A percentile compares a stretch with the other conserved stretches of the same genome.
Evolutionary conservation across 495 filamentous ascomycete species (phyloP).

Genomic region (Staphylotrichum tortipilum): DNA sequence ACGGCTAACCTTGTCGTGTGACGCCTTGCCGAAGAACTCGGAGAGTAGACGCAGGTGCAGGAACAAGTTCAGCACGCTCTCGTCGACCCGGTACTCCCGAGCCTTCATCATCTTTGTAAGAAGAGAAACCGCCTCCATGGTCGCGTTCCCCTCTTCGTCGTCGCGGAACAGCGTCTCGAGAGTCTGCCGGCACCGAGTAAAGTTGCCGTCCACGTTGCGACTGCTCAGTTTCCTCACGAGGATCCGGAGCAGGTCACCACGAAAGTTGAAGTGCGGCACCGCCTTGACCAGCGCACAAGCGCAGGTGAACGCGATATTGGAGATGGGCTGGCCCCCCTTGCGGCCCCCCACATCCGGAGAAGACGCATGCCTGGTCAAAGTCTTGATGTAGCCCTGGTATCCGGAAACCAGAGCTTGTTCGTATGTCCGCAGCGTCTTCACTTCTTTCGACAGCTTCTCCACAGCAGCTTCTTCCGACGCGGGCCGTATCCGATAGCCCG

Average conservation of each 20-base stretch:
- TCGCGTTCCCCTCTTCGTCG: slow-evolving; percentile 80
- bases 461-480: slow-evolving; percentile 59
- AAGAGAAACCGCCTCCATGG: slow-evolving; percentile 76
- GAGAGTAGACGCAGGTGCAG: slow-evolving; percentile 78
- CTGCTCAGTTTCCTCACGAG: slow-evolving; percentile 71
- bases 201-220: slow-evolving; percentile 59
- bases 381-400: slow-evolving; percentile 76
- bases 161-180: slow-evolving; percentile 74
- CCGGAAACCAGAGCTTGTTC: slow-evolving; percentile 74
- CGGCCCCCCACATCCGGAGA: slow-evolving; percentile 26
- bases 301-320: slow-evolving; percentile 73
- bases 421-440: slow-evolving; percentile 66
- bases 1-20: slow-evolving; percentile 61
- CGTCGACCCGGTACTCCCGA: slow-evolving; percentile 68
- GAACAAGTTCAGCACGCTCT: slow-evolving; percentile 83
- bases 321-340: slow-evolving; percentile 36
- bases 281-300: slow-evolving; percentile 66
- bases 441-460: slow-evolving; percentile 84
- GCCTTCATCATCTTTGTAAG: slow-evolving; percentile 92
- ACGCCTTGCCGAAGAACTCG: slow-evolving; percentile 78
- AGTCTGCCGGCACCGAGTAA: slow-evolving; percentile 67
- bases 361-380: slow-evolving; percentile 55
- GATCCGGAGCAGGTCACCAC: slow-evolving; percentile 76
- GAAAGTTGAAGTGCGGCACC: slow-evolving; percentile 95
- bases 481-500: slow-evolving; percentile 88